Base-by-base conservation (phyloP, 768 basidiomycete species). In the Hygrocybe punicea region DNA sequence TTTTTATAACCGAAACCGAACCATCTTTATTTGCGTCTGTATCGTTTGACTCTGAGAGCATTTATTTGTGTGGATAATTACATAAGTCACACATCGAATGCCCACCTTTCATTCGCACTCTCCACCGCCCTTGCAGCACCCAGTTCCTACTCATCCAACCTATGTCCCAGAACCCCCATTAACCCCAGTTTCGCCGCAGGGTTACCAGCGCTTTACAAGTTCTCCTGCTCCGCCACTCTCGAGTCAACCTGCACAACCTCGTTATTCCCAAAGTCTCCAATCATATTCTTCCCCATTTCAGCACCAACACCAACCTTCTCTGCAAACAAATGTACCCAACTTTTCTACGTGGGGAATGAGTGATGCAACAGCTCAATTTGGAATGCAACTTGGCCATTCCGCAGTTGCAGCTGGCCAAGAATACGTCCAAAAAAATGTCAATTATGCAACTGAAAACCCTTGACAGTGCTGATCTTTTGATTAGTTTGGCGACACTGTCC, bases 341-440 rank as follows among this genome's bases (percentile, higher is more conserved):
- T 88, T 87, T 62, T 79, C 78, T 9, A 85, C 86, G 13, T 91
- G 89, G 89, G 89, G 91, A 0, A 80, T 98, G 72, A 88, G 97
- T 70, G 91, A 91, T 65, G 85, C 93, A 9, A 98, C 97, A 2
- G 91, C 97, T 1, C 89, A 95, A 70, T 87, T 99, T 67, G 93
- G 96, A 19, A 91, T 98, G 84, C 96, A 98, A 70, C 84, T 98
- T 29, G 95, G 96, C 3, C 85, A 86, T 61, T 91, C 83, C 58
- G 96, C 96, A 0, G 88, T 98, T 2, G 86, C 87, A 6, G 96
- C 93, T 0, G 96, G 97, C 0, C 93, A 96, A 70, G 91, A 94
- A 49, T 98, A 98, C 61, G 88, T 99, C 47, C 91, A 94, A 72
- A 88, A 89, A 71, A 98, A 98, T 69, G 92, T 96, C 60, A 60